Evolutionary conservation across 805 yeast species (phyloP).

Genomic region (Saturnispora kantuleensis): DNA sequence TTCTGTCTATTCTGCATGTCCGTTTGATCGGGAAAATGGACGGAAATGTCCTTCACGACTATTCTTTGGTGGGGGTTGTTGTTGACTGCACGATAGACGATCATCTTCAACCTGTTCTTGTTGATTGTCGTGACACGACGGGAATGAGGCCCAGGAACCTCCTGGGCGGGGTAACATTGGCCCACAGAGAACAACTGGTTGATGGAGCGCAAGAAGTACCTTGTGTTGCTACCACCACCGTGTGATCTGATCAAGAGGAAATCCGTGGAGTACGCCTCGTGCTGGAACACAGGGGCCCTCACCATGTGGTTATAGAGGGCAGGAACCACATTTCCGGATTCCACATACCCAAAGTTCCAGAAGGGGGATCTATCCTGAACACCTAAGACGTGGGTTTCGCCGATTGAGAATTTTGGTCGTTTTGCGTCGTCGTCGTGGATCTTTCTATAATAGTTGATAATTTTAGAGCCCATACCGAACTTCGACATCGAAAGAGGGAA

Average conservation of each 20-base stretch:
- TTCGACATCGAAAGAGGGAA: slow-evolving; percentile 72
- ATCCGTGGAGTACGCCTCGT: slow-evolving; percentile 69
- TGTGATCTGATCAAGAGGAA: slow-evolving; percentile 71
- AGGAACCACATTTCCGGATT: slow-evolving; percentile 88
- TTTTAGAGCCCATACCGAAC: slow-evolving; percentile 92
- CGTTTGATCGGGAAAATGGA: slow-evolving; percentile 92
- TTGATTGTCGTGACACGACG: slow-evolving; percentile 90
- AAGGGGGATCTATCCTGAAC: slow-evolving; percentile 94
- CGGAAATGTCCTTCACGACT: slow-evolving; percentile 76
- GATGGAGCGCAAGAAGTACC: slow-evolving; percentile 58
- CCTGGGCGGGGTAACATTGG: slow-evolving; percentile 85
- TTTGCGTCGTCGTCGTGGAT: slow-evolving; percentile 67
- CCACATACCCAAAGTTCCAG: slow-evolving; percentile 97
- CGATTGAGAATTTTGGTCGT: slow-evolving; percentile 80
- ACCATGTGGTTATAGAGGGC: slow-evolving; percentile 85
- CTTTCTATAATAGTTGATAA: slow-evolving; percentile 88
- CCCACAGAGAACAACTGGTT: slow-evolving; percentile 80
- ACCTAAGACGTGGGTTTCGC: slow-evolving; percentile 95
- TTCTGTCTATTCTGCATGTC: slow-evolving; percentile 96
- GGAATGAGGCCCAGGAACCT: slow-evolving; percentile 96
- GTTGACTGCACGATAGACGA: slow-evolving; percentile 80
- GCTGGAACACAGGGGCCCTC: slow-evolving; percentile 88
- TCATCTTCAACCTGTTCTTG: slow-evolving; percentile 85
- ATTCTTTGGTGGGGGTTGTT: slow-evolving; percentile 63
- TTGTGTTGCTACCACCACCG: slow-evolving; percentile 61